Evolutionary conservation across 1,139 yeast species (phyloP), one percentile per base, ranked within the genome.

Genomic region (Suhomyces taliae): DNA sequence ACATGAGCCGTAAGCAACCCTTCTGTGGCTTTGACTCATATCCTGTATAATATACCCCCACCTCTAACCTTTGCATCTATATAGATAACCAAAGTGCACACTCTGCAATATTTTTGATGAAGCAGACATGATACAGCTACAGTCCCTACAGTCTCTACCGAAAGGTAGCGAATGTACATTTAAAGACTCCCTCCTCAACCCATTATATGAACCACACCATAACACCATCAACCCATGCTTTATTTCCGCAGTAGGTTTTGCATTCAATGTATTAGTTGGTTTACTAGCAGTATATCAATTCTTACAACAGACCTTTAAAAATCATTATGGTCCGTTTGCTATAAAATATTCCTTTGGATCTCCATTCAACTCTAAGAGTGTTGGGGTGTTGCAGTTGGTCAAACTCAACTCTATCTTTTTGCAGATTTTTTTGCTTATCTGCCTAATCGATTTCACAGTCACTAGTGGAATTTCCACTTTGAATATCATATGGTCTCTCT

Each of bases 161-260:
- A 41, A 43, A 34, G 41, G 36, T 32, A 8, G 27, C 9, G 9
- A 8, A 7, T 49, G 52, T 33, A 27, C 34, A 11, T 45, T 44
- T 19, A 15, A 38, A 14, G 35, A 37, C 12, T 37, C 52, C 8
- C 27, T 48, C 26, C 7, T 34, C 29, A 34, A n/a, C n/a, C 71
- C 71, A 8, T 57, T 67, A 41, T 59, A 53, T 39, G 52, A 58
- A 45, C 60, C 64, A 7, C 37, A 45, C 27, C 53, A 51, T n/a
- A 70, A 68, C 53, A 57, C 68, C 15, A 49, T 69, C 19, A 66
- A 69, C 51, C 74, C 75, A 1, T 60, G 68, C 43, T 70, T 70
- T 48, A 52, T 69, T 29, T 58, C 66, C n/a, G 56, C 59, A 27
- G 49, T 61, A 6, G 53, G 56, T 7, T 41, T 57, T 12, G 24